Base-by-base conservation (phyloP, 176 grass and related monocot species). In the Carex scoparia region DNA sequence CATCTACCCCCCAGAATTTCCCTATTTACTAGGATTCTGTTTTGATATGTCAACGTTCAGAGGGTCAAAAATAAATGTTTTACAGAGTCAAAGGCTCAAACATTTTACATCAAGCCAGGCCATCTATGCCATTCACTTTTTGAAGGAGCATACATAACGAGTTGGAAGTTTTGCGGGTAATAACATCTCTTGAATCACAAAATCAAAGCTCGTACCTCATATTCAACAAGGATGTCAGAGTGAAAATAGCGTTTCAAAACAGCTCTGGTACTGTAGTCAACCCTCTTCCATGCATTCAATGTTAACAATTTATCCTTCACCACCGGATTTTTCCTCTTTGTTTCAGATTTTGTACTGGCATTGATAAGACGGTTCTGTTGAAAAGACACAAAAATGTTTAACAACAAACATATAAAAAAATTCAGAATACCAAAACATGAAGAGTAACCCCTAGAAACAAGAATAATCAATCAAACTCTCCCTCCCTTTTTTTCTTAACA, bases 241-340 rank as follows among this genome's bases (percentile, higher is more conserved):
- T 88, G 87, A 56, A 95, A 98, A 61, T 90, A 92, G 60, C 81
- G 90, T 84, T 90, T 93, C 65, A 98, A 88, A 70, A 87, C 85
- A 40, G 92, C 89, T 89, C 93, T 95, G 84, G 93, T 98, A 70
- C 86, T 85, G 81, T 86, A 88, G 79, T 95, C 93, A 84, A 98
- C 90, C 28, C 84, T 88, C 33, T 10, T 89, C 95, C 95, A 98
- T 61, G 87, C 85, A 92, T 90, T 95, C 44, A 98, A 76, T 18
- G 81, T 91, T 81, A 89, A 81, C 23, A 61, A 18, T 67, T 93
- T 94, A 65, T 92, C 88, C 46, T 86, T 78, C 40, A 90, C 84
- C 42, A 84, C 78, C 83, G 69, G 85, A 44, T 69, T 90, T 84
- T 85, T 95, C 70, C 73, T 79, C 76, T 94, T 91, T 7, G 46